Evolutionary conservation across 352 stramenopile genomes (phyloP).

Genomic region (Pythium grandisporangium): DNA sequence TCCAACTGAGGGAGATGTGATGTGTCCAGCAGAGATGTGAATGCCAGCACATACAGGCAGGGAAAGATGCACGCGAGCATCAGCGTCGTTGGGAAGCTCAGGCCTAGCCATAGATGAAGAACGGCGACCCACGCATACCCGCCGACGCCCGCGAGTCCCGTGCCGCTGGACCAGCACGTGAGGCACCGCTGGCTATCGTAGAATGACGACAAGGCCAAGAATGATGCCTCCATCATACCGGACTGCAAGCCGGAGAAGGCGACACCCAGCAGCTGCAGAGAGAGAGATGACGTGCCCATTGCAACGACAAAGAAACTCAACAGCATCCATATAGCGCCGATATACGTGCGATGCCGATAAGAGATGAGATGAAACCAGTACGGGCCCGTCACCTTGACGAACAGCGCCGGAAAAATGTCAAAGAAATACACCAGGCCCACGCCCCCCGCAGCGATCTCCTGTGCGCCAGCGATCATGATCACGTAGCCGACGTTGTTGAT

Average conservation of each 20-base stretch:
- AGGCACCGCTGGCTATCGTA: slow-evolving; percentile 74
- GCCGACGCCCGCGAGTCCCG: slow-evolving; percentile 86
- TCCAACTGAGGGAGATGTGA: slow-evolving; percentile 26
- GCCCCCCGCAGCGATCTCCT: slow-evolving; percentile 86
- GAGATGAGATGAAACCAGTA: slow-evolving; percentile 93
- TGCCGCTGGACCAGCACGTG: slow-evolving; percentile 90
- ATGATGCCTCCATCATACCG: slow-evolving; percentile 86
- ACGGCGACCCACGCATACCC: slow-evolving; percentile 86
- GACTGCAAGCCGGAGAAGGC: slow-evolving; percentile 81
- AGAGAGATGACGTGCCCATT: slow-evolving; percentile 36
- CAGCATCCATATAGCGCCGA: slow-evolving; percentile 73
- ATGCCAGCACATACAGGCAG: slow-evolving; percentile 46
- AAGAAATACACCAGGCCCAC: slow-evolving; percentile 90
- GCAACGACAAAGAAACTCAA: slow-evolving; percentile 73
- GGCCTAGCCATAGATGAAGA: slow-evolving; percentile 48
- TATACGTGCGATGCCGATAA: slow-evolving; percentile 72
- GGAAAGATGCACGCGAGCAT: slow-evolving; percentile 56
- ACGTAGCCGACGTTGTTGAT: slow-evolving; percentile 93
- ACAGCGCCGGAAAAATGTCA: slow-evolving; percentile 85
- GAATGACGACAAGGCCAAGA: slow-evolving; percentile 80
- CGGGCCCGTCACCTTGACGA: slow-evolving; percentile 85
- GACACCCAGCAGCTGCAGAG: slow-evolving; percentile 83
- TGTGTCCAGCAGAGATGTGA: slow-evolving; percentile 52
- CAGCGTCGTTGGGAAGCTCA: slow-evolving; percentile 61
- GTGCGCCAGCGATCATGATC: slow-evolving; percentile 92